These are phyloP conservation scores for Neurospora sp. DNA, from an alignment of 2,329 filamentous ascomycete genomes.

Conservation along the genomic window DNA sequence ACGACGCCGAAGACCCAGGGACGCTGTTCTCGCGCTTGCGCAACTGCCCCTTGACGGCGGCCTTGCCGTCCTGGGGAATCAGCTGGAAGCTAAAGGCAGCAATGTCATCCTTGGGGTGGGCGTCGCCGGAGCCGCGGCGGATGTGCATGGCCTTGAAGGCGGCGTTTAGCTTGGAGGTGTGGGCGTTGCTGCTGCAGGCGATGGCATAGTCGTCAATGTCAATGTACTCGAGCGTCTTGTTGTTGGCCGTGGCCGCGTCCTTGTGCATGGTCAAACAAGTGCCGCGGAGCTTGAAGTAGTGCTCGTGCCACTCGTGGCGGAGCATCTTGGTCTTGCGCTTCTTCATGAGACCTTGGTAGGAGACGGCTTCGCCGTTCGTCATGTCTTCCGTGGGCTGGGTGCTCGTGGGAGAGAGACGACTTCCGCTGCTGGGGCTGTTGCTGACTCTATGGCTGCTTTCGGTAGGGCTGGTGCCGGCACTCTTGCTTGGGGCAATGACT, in stretches of 20 bases:
- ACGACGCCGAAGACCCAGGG: constrained; percentile 23
- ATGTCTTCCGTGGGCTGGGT: constrained; percentile 22
- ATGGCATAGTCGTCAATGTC: constrained; percentile 86
- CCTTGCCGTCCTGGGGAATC: constrained; percentile 57
- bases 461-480: constrained; percentile 16
- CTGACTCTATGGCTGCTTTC: constrained; percentile 7
- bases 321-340: constrained; percentile 85
- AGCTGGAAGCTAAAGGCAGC: constrained; percentile 79
- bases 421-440: constrained; percentile 15
- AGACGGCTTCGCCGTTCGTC: constrained; percentile 41
- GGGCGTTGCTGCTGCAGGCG: constrained; percentile 68
- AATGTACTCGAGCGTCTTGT: constrained; percentile 63
- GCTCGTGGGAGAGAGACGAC: constrained; percentile 23
- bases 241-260: constrained; percentile 39
- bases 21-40: constrained; percentile 43
- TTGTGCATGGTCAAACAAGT: constrained; percentile 70
- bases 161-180: constrained; percentile 71
- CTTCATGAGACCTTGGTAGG: constrained; percentile 82
- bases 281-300: constrained; percentile 78
- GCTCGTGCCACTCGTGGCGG: constrained; percentile 87
- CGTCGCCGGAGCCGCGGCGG: constrained; percentile 41
- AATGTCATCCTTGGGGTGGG: constrained; percentile 39
- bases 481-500: constrained; percentile 7
- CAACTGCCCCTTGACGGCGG: constrained; percentile 31
- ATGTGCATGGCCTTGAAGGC: constrained; percentile 76